These are phyloP conservation scores for Symbiodinium pilosum DNA, from an alignment of 73 alveolate genomes.

Conservation along the genomic window DNA sequence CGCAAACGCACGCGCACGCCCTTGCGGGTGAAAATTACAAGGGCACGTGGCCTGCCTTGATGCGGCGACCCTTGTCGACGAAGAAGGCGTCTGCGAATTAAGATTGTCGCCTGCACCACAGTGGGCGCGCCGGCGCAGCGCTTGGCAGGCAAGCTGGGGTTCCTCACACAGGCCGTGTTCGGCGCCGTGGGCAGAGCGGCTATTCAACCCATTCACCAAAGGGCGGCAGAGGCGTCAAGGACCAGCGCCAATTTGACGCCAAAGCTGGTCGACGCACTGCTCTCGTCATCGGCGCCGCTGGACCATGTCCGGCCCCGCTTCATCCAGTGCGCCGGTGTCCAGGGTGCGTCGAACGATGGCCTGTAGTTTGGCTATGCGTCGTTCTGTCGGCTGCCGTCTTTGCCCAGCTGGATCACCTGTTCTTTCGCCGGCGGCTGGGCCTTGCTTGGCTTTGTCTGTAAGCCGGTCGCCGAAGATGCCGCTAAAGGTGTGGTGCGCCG, in stretches of 20 bases:
- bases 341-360: not conserved
- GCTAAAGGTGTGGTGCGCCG: no score
- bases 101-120: not conserved
- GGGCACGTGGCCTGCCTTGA: not conserved
- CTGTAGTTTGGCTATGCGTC: not conserved
- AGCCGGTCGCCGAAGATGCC: no score
- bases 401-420: not conserved
- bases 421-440: not conserved
- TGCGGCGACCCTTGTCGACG: not conserved
- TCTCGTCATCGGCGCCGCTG: not conserved
- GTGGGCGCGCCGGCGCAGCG: not conserved
- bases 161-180: no score
- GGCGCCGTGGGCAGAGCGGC: no score
- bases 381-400: not conserved
- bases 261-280: not conserved
- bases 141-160: no score
- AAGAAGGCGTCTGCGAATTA: constrained; percentile 43
- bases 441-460: not conserved
- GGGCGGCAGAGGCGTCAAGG: no score
- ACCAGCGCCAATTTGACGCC: not conserved
- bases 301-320: not conserved
- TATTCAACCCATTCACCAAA: no score
- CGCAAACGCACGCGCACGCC: no score
- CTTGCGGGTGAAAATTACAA: no score
- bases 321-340: not conserved